Conservation (phyloP, 2,329 filamentous ascomycete species). For the Clonostachys sp. region DNA sequence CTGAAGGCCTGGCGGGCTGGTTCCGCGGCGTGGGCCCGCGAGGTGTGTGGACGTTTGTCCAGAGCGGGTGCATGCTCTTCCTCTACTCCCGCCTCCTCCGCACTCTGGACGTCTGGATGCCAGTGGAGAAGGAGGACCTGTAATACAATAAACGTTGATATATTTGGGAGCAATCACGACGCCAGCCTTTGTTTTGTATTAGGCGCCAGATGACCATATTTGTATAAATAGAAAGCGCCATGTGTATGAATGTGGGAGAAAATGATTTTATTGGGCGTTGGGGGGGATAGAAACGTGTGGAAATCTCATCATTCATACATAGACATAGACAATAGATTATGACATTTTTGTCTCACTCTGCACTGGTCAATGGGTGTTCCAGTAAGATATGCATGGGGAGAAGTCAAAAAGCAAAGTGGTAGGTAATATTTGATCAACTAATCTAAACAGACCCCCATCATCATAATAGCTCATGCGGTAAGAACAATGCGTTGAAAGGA, state of each 20-base stretch:
- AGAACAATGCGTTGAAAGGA: no score
- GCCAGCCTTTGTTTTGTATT: neutral
- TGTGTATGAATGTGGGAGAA: neutral
- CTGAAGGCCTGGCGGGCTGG: constrained; percentile 84
- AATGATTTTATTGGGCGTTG: neutral
- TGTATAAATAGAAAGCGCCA: neutral
- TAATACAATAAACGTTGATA: constrained; percentile 4
- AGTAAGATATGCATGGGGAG: no score
- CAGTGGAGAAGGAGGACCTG: constrained; percentile 17
- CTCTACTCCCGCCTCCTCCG: constrained; percentile 86
- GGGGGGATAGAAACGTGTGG: neutral
- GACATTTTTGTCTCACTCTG: no score
- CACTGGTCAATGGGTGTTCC: no score
- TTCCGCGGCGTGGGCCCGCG: constrained; percentile 93
- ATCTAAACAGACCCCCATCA: no score
- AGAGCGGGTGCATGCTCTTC: constrained; percentile 95
- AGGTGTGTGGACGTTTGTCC: constrained; percentile 94
- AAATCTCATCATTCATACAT: no score
- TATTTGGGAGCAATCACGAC: neutral
- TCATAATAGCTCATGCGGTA: no score
- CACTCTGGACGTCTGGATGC: constrained; percentile 57
- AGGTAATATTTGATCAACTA: no score
- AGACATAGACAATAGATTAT: no score
- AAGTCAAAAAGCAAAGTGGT: no score
- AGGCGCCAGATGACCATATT: neutral